Conservation (phyloP, 306 rosid species). For the Rubus parviflorus region DNA sequence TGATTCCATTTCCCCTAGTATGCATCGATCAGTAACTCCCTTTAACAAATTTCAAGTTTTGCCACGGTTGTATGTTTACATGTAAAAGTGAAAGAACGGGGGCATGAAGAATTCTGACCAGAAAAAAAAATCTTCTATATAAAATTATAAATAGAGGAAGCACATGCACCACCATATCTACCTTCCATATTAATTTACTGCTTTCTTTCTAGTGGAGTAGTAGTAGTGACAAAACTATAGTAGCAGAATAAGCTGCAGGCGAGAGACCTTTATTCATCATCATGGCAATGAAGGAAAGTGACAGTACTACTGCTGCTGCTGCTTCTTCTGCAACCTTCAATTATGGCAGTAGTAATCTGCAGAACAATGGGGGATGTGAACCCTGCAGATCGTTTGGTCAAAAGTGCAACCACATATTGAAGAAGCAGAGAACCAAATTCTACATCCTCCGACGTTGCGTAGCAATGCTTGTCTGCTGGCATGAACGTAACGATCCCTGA, state of each 20-base stretch:
- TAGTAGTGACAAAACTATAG: background rate
- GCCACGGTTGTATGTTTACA: background rate
- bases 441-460: constrained; percentile 86
- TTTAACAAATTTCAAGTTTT: background rate
- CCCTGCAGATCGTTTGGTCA: constrained; percentile 64
- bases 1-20: no score
- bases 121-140: background rate
- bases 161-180: constrained; percentile 2
- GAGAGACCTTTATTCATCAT: constrained; percentile 17
- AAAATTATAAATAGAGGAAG: constrained; percentile 5
- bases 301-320: constrained; percentile 6
- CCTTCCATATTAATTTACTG: constrained; percentile 7
- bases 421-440: constrained; percentile 84
- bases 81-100: background rate
- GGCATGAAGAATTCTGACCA: no score
- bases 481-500: constrained; percentile 52
- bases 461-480: constrained; percentile 82
- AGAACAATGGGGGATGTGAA: constrained; percentile 35
- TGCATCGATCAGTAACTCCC: no score
- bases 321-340: background rate
- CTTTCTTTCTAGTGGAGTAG: background rate
- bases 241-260: constrained; percentile 3
- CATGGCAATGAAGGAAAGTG: constrained; percentile 52
- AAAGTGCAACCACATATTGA: constrained; percentile 63
- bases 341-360: constrained; percentile 1